Conservation (phyloP, 1,284 basidiomycete genomes). For the Cerrena zonata region DNA sequence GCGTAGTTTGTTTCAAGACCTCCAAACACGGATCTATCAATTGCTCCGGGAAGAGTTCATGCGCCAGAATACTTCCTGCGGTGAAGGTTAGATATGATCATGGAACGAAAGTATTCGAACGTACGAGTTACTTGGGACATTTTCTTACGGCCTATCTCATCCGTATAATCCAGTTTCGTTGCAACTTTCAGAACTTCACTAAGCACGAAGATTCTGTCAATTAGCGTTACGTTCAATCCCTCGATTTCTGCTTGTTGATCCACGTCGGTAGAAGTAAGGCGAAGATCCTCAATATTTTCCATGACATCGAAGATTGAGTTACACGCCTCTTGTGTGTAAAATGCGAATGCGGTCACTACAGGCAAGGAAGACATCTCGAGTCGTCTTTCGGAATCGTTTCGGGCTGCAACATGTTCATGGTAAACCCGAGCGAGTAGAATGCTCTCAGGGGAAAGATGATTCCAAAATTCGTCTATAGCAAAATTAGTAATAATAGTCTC, state of each 20-base stretch:
- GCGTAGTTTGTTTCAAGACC: slow-evolving; percentile 74
- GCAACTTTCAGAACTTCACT: slow-evolving; percentile 12
- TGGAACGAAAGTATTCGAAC: not conserved
- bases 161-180: slow-evolving; percentile 68
- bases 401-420: slow-evolving; percentile 68
- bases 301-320: slow-evolving; percentile 51
- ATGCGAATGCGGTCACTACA: slow-evolving; percentile 83
- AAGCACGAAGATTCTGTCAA: slow-evolving; percentile 10
- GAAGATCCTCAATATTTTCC: slow-evolving; percentile 30
- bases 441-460: slow-evolving; percentile 66
- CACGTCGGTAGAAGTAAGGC: slow-evolving; percentile 5
- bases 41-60: slow-evolving; percentile 69
- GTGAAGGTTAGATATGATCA: not conserved
- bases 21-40: slow-evolving; percentile 80
- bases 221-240: slow-evolving; percentile 23
- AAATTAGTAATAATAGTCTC: not conserved
- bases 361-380: slow-evolving; percentile 70
- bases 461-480: slow-evolving; percentile 66
- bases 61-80: slow-evolving; percentile 79
- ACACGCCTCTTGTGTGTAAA: slow-evolving; percentile 74
- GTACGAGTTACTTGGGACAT: slow-evolving; percentile 81
- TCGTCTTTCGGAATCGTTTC: slow-evolving; percentile 51
- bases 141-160: slow-evolving; percentile 87
- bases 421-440: slow-evolving; percentile 78
- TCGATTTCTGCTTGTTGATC: slow-evolving; percentile 34